Evolutionary conservation across 148 eudicot genomes (phyloP).

Genomic region (Persicaria tinctoria): DNA sequence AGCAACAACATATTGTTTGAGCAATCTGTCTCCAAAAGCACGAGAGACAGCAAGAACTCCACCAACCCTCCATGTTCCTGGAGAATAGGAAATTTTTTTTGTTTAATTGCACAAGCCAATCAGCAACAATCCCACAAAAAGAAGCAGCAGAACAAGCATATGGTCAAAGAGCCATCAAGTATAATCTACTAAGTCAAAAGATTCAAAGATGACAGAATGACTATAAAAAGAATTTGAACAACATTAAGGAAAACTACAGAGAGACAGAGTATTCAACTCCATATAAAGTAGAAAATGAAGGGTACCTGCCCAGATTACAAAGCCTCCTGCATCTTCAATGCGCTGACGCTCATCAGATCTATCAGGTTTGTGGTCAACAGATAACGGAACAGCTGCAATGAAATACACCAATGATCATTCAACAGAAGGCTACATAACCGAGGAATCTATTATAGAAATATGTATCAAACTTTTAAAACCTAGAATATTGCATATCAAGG

Average conservation of each 20-base stretch:
- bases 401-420: constrained; percentile 15
- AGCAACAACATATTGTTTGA: constrained; percentile 62
- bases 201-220: background rate
- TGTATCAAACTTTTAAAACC: background rate
- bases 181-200: background rate
- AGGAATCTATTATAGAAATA: background rate
- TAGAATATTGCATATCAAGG: background rate
- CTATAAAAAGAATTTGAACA: background rate
- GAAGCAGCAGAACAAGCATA: background rate
- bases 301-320: constrained; percentile 71
- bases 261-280: background rate
- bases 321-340: constrained; percentile 79
- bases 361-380: constrained; percentile 75
- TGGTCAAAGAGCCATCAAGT: background rate
- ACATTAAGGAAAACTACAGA: background rate
- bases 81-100: constrained; percentile 10
- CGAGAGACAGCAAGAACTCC: constrained; percentile 84
- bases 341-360: constrained; percentile 69
- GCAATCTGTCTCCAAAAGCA: constrained; percentile 64
- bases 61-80: constrained; percentile 92
- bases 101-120: background rate
- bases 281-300: background rate
- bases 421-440: background rate
- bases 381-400: constrained; percentile 55
- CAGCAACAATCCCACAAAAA: background rate